Conservation (phyloP, 2,329 filamentous ascomycete species). For the Aspergillus terreus region DNA sequence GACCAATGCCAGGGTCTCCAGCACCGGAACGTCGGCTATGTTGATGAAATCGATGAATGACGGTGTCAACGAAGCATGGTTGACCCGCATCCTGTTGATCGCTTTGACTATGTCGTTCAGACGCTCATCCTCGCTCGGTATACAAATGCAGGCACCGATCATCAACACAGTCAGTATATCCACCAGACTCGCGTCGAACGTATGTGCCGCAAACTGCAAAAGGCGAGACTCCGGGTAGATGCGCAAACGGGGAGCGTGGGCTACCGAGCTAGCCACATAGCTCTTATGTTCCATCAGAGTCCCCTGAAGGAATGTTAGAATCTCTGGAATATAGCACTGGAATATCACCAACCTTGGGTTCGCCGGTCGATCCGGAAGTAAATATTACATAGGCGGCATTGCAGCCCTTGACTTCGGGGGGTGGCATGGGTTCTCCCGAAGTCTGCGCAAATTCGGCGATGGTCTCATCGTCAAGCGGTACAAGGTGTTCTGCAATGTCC, state of each 20-base stretch:
- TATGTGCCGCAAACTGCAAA: conserved; percentile 55
- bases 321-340: not conserved
- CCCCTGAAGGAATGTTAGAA: conserved; percentile 35
- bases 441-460: conserved; percentile 20
- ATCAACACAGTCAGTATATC: conserved; percentile 55
- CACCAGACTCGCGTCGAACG: conserved; percentile 53
- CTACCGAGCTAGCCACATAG: conserved; percentile 53
- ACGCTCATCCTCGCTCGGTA: conserved; percentile 51
- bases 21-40: conserved; percentile 39
- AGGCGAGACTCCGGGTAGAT: conserved; percentile 54
- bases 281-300: conserved; percentile 62
- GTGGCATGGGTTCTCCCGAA: conserved; percentile 11
- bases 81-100: conserved; percentile 53
- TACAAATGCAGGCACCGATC: conserved; percentile 56
- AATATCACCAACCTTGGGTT: conserved; percentile 43
- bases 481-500: conserved; percentile 21
- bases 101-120: conserved; percentile 48
- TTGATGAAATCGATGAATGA: conserved; percentile 51
- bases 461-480: conserved; percentile 25
- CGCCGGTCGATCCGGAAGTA: conserved; percentile 54
- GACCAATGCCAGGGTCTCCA: conserved; percentile 42
- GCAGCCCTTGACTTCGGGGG: conserved; percentile 24
- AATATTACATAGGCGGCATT: conserved; percentile 56
- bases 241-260: conserved; percentile 48
- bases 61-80: conserved; percentile 57